Percentiles rank a stretch among this genome's conserved stretches.
Conservation (phyloP, 2,329 filamentous ascomycete genomes). For the Colletotrichum sp. region DNA sequence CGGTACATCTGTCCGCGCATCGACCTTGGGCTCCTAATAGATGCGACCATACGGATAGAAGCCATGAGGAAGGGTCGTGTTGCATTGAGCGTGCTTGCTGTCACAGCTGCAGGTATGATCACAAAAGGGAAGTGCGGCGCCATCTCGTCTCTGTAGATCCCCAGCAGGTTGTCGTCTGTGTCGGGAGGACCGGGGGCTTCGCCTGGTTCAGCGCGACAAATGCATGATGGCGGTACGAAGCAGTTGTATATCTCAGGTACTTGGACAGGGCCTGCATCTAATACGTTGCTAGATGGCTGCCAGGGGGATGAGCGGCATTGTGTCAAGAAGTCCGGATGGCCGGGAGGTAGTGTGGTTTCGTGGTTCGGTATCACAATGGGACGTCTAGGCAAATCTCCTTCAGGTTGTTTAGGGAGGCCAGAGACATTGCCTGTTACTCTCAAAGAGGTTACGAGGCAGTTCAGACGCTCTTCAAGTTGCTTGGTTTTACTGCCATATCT, state of each 20-base stretch:
- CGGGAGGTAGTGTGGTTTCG: background rate
- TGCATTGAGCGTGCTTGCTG: slow-evolving; percentile 39
- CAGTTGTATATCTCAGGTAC: slow-evolving; percentile 51
- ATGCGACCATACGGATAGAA: slow-evolving; percentile 55
- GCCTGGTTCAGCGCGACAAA: slow-evolving; percentile 48
- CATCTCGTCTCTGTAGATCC: slow-evolving; percentile 47
- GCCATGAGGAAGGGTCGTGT: slow-evolving; percentile 53
- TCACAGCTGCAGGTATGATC: slow-evolving; percentile 39
- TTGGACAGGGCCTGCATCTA: slow-evolving; percentile 28
- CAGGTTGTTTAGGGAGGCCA: background rate
- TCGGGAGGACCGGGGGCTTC: slow-evolving; percentile 44
- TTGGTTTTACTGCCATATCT: slow-evolving; percentile 45
- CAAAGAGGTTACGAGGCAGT: slow-evolving; percentile 53
- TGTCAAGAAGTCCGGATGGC: background rate
- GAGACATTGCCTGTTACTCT: slow-evolving; percentile 45
- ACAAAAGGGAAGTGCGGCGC: slow-evolving; percentile 54
- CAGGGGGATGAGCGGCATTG: background rate
- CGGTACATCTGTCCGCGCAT: slow-evolving; percentile 56
- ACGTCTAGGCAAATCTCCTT: background rate
- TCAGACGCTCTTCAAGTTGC: slow-evolving; percentile 54
- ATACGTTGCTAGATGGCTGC: slow-evolving; percentile 10
- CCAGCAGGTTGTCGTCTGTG: slow-evolving; percentile 50
- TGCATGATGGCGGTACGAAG: slow-evolving; percentile 49
- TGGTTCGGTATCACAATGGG: background rate
- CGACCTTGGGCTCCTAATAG: slow-evolving; percentile 48